Base-by-base conservation (phyloP, 129 eudicot genomes). In the Heracleum sosnowskyi region DNA sequence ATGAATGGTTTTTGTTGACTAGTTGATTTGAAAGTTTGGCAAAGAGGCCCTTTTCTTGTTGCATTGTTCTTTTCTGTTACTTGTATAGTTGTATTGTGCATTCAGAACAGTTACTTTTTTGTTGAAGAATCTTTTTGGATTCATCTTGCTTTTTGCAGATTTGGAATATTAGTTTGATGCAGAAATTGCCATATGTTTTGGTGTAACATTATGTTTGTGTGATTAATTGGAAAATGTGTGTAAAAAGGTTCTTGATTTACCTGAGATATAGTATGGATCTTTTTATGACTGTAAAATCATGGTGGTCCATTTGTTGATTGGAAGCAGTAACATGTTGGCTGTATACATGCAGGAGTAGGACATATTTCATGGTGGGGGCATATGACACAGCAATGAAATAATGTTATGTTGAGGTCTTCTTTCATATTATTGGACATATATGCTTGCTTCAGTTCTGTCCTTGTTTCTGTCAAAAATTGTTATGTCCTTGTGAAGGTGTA, bases 301-400 rank as follows among this genome's bases (percentile, higher is more conserved):
- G 68, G 34, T 60, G 35, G 41, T 28, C 70, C 45, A 33, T 60
- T 47, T 66, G 37, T 70, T 70, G 57, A 68, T 71, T 60, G 45
- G 29, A 55, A 76, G 76, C 82, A 82, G 89, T 80, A 77, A 64
- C 70, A 71, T 62, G 66, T 76, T 73, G 76, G 84, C 51, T 51
- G 64, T 82, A 78, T 60, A 60, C 68, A 35, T 83, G 83, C 79
- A 75, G 74, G 81, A 78, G 44, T 80, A 81, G 78, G 53, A 81
- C 80, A 78, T 44, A 62, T 75, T 80, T 79, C n/a, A 47, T 62
- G 60, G 87, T 66, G 84, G 85, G 85, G 85, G 80, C 40, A 40
- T 74, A 64, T 44, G n/a, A 60, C 74, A 73, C 36, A 77, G 68
- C 78, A 63, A 57, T 82, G 68, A 74, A n/a, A 44, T 74, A 42